Base-by-base conservation (phyloP, 2,329 filamentous ascomycete genomes). In the Myriangium duriaei region DNA sequence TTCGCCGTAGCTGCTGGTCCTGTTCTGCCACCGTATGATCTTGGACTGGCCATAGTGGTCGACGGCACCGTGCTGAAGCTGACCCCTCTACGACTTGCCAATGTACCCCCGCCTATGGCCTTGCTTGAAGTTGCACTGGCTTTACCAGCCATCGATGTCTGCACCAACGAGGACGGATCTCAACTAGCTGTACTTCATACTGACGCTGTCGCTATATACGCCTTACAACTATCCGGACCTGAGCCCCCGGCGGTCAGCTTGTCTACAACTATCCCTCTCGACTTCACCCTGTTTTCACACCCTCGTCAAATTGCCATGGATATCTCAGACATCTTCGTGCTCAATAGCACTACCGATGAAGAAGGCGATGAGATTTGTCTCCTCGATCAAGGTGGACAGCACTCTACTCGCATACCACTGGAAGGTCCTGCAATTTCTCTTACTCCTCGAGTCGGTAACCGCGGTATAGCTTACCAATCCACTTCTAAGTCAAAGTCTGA, bases 61-160 rank as follows among this genome's bases (percentile, higher is more conserved):
- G 91, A 96, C 57, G 91, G 91, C 11, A 72, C 65, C 65, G 73
- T 55, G 3, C 60, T 96, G 42, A 93, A 92, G 54, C 59, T 96
- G 32, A 96, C 91, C 0, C 85, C 91, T 1, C 71, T 98, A 46
- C 72, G 82, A 45, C 71, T 79, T 34, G 81, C 85, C 10, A 93
- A 91, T 50, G 70, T 95, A 3, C 91, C 91, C 15, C 91, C 91
- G 17, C 91, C 91, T 1, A 95, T 96, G 86, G 76, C 85, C 11
- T 69, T 88, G 45, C 81, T 81, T 47, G 82, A 92, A 41, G 51
- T 95, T 12, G 51, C 63, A 10, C 59, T 81, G 17, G 64, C 72
- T 11, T 69, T 69, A 0, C 76, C 79, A 37, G 70, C 76, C 2
- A 62, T 83, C 12, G 86, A 95, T 59, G 74, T 91, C 36, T 75